Base-by-base conservation (phyloP, 164 flowering plant species). In the Berberis vulgaris region DNA sequence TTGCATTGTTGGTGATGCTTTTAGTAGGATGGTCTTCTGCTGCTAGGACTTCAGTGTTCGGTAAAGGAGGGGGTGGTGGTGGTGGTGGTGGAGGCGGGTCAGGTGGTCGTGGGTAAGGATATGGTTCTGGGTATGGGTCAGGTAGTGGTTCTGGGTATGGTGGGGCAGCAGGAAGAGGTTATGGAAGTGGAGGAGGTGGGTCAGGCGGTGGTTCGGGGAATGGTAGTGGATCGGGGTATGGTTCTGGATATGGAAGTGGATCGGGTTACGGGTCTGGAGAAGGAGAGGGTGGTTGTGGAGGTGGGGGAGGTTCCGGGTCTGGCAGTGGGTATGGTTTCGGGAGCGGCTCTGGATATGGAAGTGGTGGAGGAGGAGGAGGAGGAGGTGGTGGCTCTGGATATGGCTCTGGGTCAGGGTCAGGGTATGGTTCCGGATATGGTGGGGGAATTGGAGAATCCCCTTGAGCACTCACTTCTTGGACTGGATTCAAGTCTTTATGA, bases 151-250 rank as follows among this genome's bases (percentile, higher is more conserved):
- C 52, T 49, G 52, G 52, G 52, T 49, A 49, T 5, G 54, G 71
- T 1, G 64, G 73, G 0, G 60, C 71, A 7, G 69, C 64, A 0
- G 71, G 76, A 0, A 74, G 72, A 3, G 8, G 52, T 49, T 6
- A 11, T 6, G 52, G 52, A 6, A 11, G 52, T 6, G 52, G 52
- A 6, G 52, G 52, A 11, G 52, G 52, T 6, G 52, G 52, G 11
- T 6, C 8, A 6, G 52, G 52, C 11, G 52, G 52, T 6, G 52
- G 52, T 11, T 6, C 8, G 6, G 52, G 52, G 52, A 11, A 5
- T 1, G 66, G 76, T 0, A 70, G 71, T 0, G 76, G 71, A 3
- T 71, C 47, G 0, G 76, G 75, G 0, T 6, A 65, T 0, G 76
- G 72, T 3, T 71, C 64, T 1, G 76, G 73, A 0, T 65, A 63